A percentile compares a stretch with the other conserved stretches of the same genome.
Conservation (phyloP, 495 filamentous ascomycete species). For the Gamarada debralockiae region DNA sequence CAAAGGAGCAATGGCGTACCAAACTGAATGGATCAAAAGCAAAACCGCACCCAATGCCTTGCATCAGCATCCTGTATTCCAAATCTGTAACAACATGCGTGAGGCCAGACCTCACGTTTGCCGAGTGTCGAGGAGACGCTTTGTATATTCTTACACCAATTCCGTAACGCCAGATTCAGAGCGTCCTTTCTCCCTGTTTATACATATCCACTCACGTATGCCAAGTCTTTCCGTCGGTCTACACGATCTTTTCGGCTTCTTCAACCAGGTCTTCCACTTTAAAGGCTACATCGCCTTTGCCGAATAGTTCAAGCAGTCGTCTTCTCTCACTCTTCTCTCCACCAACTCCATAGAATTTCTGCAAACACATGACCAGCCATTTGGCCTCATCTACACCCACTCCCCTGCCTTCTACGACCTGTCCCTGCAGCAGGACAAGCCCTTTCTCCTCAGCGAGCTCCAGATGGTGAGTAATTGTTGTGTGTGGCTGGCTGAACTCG, state of each 20-base stretch:
- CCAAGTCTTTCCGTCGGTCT: constrained; percentile 4
- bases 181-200: too few species aligned
- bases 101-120: too few species aligned
- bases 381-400: constrained; percentile 74
- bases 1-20: too few species aligned
- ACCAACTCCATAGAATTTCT: constrained; percentile 82
- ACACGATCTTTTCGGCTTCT: constrained; percentile 76
- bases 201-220: too few species aligned
- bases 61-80: too few species aligned
- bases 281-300: constrained; percentile 69
- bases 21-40: too few species aligned
- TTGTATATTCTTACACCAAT: too few species aligned
- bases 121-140: too few species aligned
- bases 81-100: too few species aligned
- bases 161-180: too few species aligned
- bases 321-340: constrained; percentile 45
- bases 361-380: constrained; percentile 90
- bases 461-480: constrained; percentile 84
- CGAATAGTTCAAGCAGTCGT: constrained; percentile 78
- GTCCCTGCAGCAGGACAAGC: constrained; percentile 79
- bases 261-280: constrained; percentile 79
- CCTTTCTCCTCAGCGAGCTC: constrained; percentile 71
- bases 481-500: constrained; percentile 85
- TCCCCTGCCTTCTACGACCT: constrained; percentile 70
- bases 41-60: too few species aligned